Conservation (phyloP, 805 yeast genomes). For the Lachancea nothofagi region DNA sequence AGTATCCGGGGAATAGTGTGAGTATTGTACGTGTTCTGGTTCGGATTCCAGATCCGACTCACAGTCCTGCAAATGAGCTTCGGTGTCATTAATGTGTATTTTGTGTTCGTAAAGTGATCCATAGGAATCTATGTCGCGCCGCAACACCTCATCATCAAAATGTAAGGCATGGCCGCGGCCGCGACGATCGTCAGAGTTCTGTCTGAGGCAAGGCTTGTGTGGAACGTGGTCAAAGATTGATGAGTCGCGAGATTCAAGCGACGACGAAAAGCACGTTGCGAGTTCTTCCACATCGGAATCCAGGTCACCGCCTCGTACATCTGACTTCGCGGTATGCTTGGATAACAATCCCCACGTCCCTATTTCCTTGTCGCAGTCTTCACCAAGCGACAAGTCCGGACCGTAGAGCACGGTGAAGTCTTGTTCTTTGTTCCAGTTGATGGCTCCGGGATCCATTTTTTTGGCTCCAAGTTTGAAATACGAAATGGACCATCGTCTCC, state of each 20-base stretch:
- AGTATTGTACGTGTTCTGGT: conserved; percentile 3
- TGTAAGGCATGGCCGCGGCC: conserved; percentile 11
- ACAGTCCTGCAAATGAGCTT: background rate
- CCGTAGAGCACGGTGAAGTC: conserved; percentile 97
- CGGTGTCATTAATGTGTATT: conserved; percentile 23
- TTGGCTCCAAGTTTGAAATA: conserved; percentile 46
- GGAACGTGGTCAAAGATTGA: conserved; percentile 24
- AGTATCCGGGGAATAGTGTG: background rate
- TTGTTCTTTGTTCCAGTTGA: conserved; percentile 91
- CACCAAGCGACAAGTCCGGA: conserved; percentile 40
- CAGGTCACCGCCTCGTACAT: conserved; percentile 2
- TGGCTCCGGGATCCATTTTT: conserved; percentile 75
- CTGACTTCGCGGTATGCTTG: background rate
- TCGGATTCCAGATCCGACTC: conserved; percentile 6
- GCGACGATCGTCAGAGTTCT: background rate
- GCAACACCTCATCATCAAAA: conserved; percentile 23
- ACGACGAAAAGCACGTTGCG: conserved; percentile 14
- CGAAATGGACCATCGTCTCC: conserved; percentile 94
- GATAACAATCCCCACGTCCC: no score
- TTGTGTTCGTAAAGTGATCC: conserved; percentile 21
- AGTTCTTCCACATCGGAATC: conserved; percentile 7
- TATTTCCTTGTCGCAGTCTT: no score
- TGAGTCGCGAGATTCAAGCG: conserved; percentile 23
- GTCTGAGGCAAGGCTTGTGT: conserved; percentile 5
- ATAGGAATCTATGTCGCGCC: conserved; percentile 23